Evolutionary conservation across 163 green algal species (phyloP), one percentile per base, ranked within the genome.

Genomic region (Chloromonas sp.): DNA sequence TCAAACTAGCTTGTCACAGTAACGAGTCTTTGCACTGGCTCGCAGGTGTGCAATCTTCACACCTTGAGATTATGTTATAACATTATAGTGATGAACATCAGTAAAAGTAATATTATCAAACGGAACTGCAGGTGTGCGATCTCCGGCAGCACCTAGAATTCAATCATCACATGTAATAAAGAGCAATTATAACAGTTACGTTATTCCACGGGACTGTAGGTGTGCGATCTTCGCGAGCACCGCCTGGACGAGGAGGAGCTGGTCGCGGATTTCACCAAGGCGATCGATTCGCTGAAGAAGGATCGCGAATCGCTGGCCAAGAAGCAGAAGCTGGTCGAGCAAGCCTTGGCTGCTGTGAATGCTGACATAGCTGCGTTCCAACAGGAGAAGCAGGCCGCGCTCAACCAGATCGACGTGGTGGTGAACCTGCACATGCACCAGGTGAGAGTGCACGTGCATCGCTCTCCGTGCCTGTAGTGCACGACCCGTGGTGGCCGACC

Each of bases 331-430:
- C 81, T 93, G 74, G 86, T 96, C 61, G 92, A 95, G 60, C 88
- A 92, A 82, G 82, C 70, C 2, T 82, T 97, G n/a, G 88, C 91
- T 36, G 86, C 86, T 0, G 91, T 95, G 2, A 91, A 94, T 62
- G 81, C 87, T 60, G 92, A 95, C 79, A 95, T 95, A 60, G 84
- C 92, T 1, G 92, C 94, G 70, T 97, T 97, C 89, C 91, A 97
- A 88, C 92, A 93, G 83, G 92, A 96, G 91, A 98, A 97, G 88
- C 95, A 98, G 87, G 88, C 66, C 1, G 89, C 88, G 13, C 89
- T 98, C 61, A 91, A 91, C 84, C 82, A 95, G 86, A 91, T 98
- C 59, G 89, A 94, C 14, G 89, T 94, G 11, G 83, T 92, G 5
- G 88, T 97, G 8, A 87, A 83, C 60, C 81, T 87, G 15, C 60